Conservation (phyloP, 345 rosid genomes). For the Rhodomyrtus tomentosa region DNA sequence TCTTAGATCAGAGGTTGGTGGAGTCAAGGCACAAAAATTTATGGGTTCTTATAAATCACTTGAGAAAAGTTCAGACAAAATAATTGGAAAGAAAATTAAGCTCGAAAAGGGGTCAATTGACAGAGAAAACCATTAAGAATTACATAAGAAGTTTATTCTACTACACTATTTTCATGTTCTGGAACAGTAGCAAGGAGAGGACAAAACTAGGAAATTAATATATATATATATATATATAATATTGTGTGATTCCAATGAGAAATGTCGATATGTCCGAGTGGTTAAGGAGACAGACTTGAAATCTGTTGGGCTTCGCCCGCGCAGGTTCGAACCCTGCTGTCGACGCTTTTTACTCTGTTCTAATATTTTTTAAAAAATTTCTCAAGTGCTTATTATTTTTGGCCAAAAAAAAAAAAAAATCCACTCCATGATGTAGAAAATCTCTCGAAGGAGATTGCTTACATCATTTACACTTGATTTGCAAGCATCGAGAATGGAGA, state of each 20-base stretch:
- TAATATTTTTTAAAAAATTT: neutral
- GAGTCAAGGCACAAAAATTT: neutral
- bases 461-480: neutral
- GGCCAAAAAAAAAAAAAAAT: neutral
- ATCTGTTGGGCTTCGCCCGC: conserved; percentile 99
- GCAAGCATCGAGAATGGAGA: neutral
- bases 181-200: neutral
- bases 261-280: conserved; percentile 80
- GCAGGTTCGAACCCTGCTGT: conserved; percentile 99
- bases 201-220: fast-evolving
- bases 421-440: too few relatives aligned
- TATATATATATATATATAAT: fast-evolving
- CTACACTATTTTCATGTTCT: neutral
- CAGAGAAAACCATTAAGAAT: neutral
- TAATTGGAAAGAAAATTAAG: neutral
- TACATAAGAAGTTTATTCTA: neutral
- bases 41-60: neutral
- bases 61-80: neutral
- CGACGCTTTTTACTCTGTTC: conserved; percentile 26
- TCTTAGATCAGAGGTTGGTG: neutral
- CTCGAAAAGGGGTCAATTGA: neutral
- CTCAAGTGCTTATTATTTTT: neutral
- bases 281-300: conserved; percentile 99
- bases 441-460: neutral
- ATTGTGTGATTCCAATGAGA: fast-evolving